Percentiles rank a stretch among this genome's conserved stretches.
phyloP scores from a whole-genome alignment of 345 rosid species.

The Pelargonium nanum region DNA sequence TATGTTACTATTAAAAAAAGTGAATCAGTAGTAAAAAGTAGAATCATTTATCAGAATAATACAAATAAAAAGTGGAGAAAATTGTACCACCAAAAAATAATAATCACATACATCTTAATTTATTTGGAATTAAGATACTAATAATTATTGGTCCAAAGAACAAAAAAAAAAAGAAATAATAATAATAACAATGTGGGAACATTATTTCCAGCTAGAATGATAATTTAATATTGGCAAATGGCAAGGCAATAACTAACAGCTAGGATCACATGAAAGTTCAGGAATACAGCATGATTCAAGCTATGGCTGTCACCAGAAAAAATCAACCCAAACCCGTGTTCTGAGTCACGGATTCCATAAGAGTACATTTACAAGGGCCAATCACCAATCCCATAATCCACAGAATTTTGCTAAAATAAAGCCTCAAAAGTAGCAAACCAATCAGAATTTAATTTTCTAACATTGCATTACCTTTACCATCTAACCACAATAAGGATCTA shows the following conservation, averaged over 20 bases:
- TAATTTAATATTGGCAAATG: not conserved
- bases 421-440: slow-evolving; percentile 1
- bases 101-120: not conserved
- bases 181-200: not conserved
- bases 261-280: slow-evolving; percentile 53
- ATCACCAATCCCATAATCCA: slow-evolving; percentile 13
- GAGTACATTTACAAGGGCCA: slow-evolving; percentile 22
- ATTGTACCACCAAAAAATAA: not conserved
- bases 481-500: no score
- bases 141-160: not conserved
- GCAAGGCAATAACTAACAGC: slow-evolving; percentile 21
- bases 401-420: not conserved
- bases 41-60: not conserved
- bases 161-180: not conserved
- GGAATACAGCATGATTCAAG: slow-evolving; percentile 27
- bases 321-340: slow-evolving; percentile 39
- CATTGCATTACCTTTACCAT: not conserved
- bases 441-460: not conserved
- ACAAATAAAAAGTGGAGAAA: not conserved
- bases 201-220: slow-evolving; percentile 8
- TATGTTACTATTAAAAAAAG: not conserved
- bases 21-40: slow-evolving; percentile 9
- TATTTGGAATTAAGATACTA: not conserved
- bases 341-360: slow-evolving; percentile 46
- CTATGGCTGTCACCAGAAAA: slow-evolving; percentile 22